These are phyloP conservation scores for Clavaria fumosa DNA, from an alignment of 768 basidiomycete genomes.

Conservation along the genomic window DNA sequence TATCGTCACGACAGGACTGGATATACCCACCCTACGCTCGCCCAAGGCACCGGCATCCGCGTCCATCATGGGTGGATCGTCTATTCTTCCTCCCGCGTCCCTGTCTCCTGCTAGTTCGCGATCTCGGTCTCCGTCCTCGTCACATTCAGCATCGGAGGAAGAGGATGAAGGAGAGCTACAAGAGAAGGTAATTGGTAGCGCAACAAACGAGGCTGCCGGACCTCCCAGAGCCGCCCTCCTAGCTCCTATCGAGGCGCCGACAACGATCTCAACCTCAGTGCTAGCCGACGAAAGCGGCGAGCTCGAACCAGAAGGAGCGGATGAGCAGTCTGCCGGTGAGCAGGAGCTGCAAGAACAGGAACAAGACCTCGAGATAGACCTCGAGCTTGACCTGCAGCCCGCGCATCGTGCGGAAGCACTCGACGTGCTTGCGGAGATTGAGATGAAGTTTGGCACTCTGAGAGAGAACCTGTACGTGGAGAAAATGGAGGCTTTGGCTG, in stretches of 20 bases:
- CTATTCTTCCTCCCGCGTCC: constrained; percentile 24
- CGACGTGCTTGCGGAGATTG: constrained; percentile 76
- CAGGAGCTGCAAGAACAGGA: too few species aligned
- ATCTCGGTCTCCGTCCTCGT: constrained; percentile 22
- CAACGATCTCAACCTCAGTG: constrained; percentile 11
- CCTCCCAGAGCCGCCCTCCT: too few species aligned
- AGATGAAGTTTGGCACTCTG: constrained; percentile 81
- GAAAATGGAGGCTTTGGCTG: constrained; percentile 81
- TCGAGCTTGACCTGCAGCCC: constrained; percentile 60
- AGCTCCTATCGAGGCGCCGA: too few species aligned
- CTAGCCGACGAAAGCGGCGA: constrained; percentile 23
- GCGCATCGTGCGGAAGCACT: constrained; percentile 79
- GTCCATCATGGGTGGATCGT: constrained; percentile 34
- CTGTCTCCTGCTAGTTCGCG: constrained; percentile 19
- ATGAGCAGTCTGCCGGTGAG: too few species aligned
- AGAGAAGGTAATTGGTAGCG: too few species aligned
- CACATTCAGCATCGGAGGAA: constrained; percentile 24
- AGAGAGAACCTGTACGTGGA: constrained; percentile 84
- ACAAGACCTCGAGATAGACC: constrained; percentile 26
- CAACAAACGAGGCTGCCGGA: too few species aligned
- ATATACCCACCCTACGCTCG: neutral
- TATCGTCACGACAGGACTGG: too few species aligned
- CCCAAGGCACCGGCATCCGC: constrained; percentile 23
- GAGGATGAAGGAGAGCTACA: neutral
- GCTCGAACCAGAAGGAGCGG: constrained; percentile 25